phyloP scores from a whole-genome alignment of 2,329 filamentous ascomycete species.

The Pezicula radicicola region DNA sequence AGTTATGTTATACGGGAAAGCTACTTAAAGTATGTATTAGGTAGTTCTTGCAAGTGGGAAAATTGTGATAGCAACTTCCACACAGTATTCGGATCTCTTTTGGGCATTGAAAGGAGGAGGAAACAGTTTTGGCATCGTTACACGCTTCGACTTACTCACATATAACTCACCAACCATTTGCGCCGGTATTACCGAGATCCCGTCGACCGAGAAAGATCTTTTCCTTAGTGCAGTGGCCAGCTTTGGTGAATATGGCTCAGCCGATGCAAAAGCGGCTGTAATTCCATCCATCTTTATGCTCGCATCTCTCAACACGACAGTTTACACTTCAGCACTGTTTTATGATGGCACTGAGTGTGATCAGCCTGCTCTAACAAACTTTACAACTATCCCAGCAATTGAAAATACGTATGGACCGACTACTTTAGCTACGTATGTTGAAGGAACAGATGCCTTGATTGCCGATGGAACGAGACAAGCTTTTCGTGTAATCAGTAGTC shows the following conservation, averaged over 20 bases:
- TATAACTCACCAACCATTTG: conserved; percentile 10
- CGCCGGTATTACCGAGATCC: conserved; percentile 5
- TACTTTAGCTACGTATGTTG: conserved; percentile 7
- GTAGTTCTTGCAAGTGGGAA: conserved; percentile 14
- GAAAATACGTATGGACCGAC: conserved; percentile 7
- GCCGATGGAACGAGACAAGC: conserved; percentile 7
- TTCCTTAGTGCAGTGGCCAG: conserved; percentile 9
- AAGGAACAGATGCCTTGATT: conserved; percentile 8
- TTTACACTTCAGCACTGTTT: conserved; percentile 12
- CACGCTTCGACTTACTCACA: conserved; percentile 36
- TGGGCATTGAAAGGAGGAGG: conserved; percentile 33
- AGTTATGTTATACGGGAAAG: neutral
- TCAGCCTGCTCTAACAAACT: conserved; percentile 11
- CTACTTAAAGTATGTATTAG: conserved; percentile 2
- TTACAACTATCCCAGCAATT: conserved; percentile 8
- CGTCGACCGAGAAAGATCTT: conserved; percentile 3
- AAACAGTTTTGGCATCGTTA: conserved; percentile 32
- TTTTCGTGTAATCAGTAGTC: conserved; percentile 8
- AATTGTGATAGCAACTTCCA: conserved; percentile 23
- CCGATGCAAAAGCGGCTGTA: conserved; percentile 12
- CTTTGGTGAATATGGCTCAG: conserved; percentile 9
- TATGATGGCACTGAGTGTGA: conserved; percentile 9
- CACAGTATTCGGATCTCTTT: conserved; percentile 27
- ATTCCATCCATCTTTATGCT: conserved; percentile 15
- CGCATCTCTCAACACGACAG: conserved; percentile 4